phyloP scores from a whole-genome alignment of 2,329 filamentous ascomycete species.

The Diplocarpon mali region DNA sequence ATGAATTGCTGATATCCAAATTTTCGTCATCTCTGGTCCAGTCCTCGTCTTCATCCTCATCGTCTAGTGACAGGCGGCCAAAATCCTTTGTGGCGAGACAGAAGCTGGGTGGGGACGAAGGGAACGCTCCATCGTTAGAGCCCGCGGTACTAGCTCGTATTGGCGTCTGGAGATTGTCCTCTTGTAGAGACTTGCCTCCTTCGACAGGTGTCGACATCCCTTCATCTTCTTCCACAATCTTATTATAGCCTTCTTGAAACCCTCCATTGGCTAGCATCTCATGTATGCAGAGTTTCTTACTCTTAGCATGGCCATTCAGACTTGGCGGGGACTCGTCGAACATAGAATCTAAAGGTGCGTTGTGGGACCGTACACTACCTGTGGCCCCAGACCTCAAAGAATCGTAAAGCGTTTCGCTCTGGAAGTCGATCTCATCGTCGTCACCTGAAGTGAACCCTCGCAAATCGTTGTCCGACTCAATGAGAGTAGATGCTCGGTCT shows the following conservation, averaged over 20 bases:
- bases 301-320: slow-evolving; percentile 34
- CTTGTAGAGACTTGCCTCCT: slow-evolving; percentile 12
- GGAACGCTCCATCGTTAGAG: slow-evolving; percentile 12
- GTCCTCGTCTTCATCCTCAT: slow-evolving; percentile 54
- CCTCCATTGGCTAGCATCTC: slow-evolving; percentile 30
- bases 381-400: slow-evolving; percentile 63
- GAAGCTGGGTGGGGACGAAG: slow-evolving; percentile 26
- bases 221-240: slow-evolving; percentile 55
- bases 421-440: slow-evolving; percentile 68
- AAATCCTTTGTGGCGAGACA: slow-evolving; percentile 30
- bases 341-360: slow-evolving; percentile 67
- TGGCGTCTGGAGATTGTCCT: slow-evolving; percentile 15
- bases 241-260: slow-evolving; percentile 42
- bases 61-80: slow-evolving; percentile 44
- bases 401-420: slow-evolving; percentile 68
- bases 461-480: slow-evolving; percentile 58
- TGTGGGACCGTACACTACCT: slow-evolving; percentile 51
- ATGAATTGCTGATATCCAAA: slow-evolving; percentile 40
- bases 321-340: slow-evolving; percentile 68
- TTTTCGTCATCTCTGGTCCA: slow-evolving; percentile 46
- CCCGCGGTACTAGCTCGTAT: slow-evolving; percentile 11
- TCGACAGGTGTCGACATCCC: slow-evolving; percentile 38
- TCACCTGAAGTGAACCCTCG: slow-evolving; percentile 56
- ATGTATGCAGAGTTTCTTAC: slow-evolving; percentile 24
- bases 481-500: slow-evolving; percentile 47